Conservation (phyloP, 768 basidiomycete species). For the Macrolepiota fuliginosa region DNA sequence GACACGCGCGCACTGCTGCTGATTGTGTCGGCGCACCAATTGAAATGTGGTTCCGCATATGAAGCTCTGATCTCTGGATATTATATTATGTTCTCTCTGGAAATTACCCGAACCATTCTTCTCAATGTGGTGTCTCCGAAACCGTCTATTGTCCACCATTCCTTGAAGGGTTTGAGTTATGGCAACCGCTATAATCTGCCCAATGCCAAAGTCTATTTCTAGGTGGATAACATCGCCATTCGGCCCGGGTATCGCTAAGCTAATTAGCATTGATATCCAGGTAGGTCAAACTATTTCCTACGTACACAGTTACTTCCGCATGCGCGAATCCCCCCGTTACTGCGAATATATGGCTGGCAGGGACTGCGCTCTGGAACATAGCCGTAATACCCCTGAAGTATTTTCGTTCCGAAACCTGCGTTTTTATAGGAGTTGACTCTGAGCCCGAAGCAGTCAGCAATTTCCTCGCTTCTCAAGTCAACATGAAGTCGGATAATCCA, state of each 20-base stretch:
- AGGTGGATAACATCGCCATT: neutral
- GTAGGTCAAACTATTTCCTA: slow-evolving; percentile 47
- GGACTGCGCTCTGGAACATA: slow-evolving; percentile 25
- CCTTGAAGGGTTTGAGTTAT: too few species aligned
- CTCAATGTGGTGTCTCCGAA: too few species aligned
- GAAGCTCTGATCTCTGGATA: too few species aligned
- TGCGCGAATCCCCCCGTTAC: slow-evolving; percentile 48
- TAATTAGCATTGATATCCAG: slow-evolving; percentile 18
- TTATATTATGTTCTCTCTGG: too few species aligned
- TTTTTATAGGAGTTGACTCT: neutral
- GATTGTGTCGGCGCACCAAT: too few species aligned
- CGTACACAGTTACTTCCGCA: slow-evolving; percentile 54
- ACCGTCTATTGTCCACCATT: too few species aligned
- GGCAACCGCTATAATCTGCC: slow-evolving; percentile 1
- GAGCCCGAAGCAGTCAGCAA: neutral
- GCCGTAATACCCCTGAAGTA: slow-evolving; percentile 26
- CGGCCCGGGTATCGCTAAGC: neutral
- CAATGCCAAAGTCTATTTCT: neutral
- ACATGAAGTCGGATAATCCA: neutral
- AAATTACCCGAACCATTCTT: too few species aligned
- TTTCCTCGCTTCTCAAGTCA: neutral
- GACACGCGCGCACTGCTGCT: too few species aligned
- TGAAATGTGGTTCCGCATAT: too few species aligned
- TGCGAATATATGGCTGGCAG: slow-evolving; percentile 25
- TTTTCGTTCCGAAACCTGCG: too few species aligned